phyloP scores from a whole-genome alignment of 2,329 filamentous ascomycete species.

The Trichocomaceae sp. region DNA sequence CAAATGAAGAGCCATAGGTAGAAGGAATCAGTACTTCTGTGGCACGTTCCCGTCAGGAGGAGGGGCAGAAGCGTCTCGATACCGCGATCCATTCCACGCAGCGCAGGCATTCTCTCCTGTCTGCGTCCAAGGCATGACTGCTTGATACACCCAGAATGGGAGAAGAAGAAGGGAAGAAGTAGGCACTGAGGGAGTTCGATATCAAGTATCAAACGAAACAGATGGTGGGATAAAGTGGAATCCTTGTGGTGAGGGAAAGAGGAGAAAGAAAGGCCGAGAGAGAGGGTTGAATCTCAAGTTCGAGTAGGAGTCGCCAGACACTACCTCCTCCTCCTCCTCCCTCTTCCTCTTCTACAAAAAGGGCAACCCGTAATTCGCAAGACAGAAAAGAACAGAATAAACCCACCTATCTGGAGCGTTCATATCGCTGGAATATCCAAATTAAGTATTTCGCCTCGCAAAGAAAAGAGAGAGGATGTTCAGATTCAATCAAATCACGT shows the following conservation, averaged over 20 bases:
- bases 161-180: background rate
- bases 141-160: background rate
- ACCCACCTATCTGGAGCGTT: conserved; percentile 16
- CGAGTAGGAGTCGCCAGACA: background rate
- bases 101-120: conserved; percentile 2
- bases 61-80: conserved; percentile 10
- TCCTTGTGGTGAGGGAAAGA: background rate
- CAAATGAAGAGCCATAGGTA: background rate
- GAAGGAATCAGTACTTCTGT: conserved; percentile 1
- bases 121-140: conserved; percentile 7
- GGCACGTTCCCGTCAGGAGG: conserved; percentile 10
- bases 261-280: background rate
- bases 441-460: background rate
- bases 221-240: background rate
- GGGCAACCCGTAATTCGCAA: background rate
- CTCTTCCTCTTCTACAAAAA: too few relatives aligned
- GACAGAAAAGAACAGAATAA: background rate
- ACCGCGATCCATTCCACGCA: conserved; percentile 10
- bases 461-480: background rate
- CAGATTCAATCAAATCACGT: background rate
- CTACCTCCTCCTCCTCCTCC: background rate
- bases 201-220: background rate
- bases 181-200: background rate
- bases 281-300: background rate
- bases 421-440: conserved; percentile 7